A percentile compares a stretch with the other conserved stretches of the same genome.
Evolutionary conservation across 176 grass and related monocot species (phyloP).

Genomic region (Stipa capillata): DNA sequence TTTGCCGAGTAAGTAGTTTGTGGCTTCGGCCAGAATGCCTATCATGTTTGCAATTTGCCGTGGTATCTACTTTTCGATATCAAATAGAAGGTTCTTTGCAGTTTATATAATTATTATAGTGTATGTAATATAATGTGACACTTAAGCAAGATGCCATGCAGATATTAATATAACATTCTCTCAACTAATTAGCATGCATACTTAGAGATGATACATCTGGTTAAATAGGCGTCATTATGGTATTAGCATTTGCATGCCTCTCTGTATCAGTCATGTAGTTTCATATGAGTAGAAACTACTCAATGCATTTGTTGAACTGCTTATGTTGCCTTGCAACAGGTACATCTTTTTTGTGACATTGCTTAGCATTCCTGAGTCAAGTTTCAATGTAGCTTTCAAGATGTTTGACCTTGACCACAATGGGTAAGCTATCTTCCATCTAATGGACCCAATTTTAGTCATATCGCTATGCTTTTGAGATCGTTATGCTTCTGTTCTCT

Average conservation of each 20-base stretch:
- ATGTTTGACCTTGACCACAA: conserved; percentile 96
- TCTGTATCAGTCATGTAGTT: neutral
- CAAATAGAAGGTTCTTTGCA: neutral
- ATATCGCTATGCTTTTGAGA: neutral
- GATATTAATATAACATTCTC: neutral
- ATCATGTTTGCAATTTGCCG: neutral
- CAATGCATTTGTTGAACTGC: neutral
- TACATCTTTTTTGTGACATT: conserved; percentile 98
- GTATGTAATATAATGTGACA: neutral
- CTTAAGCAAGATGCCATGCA: neutral
- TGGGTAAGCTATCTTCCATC: conserved; percentile 46
- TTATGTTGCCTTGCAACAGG: conserved; percentile 38
- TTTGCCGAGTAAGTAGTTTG: conserved; percentile 81
- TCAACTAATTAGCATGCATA: neutral
- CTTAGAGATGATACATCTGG: neutral
- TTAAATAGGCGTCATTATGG: neutral
- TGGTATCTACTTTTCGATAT: neutral
- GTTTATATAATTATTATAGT: neutral
- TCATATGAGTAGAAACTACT: neutral
- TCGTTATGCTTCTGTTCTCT: neutral
- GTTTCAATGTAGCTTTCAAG: conserved; percentile 95
- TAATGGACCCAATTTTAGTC: neutral
- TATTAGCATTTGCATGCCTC: neutral
- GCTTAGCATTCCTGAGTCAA: conserved; percentile 91
- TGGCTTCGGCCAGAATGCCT: neutral